Evolutionary conservation across 345 rosid species (phyloP).

Genomic region (Citropsis articulata): DNA sequence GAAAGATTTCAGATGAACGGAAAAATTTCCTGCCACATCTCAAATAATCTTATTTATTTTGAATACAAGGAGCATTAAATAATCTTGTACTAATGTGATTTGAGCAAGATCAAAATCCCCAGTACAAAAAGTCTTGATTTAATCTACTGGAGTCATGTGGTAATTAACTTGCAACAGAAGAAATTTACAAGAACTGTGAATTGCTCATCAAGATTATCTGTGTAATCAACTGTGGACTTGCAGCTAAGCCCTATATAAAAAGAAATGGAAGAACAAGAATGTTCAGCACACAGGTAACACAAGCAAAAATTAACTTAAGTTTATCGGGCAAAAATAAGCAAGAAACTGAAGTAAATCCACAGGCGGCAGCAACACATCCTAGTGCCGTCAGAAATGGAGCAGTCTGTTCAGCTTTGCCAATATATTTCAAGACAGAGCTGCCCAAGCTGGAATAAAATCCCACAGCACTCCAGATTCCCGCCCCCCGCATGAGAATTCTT

Average conservation of each 20-base stretch:
- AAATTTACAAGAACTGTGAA: too few species aligned
- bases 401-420: neutral
- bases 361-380: neutral
- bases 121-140: too few species aligned
- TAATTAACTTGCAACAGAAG: too few species aligned
- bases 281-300: neutral
- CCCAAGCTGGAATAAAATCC: neutral
- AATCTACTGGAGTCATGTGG: too few species aligned
- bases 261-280: neutral
- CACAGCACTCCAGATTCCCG: neutral
- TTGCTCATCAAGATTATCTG: too few species aligned
- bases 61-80: too few species aligned
- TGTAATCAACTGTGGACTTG: too few species aligned
- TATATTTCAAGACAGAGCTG: neutral
- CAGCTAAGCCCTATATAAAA: neutral
- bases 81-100: too few species aligned
- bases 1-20: neutral
- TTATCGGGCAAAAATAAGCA: neutral
- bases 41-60: neutral
- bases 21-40: neutral
- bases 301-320: neutral
- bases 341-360: neutral
- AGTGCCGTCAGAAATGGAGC: neutral
- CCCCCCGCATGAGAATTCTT: neutral
- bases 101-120: too few species aligned